Base-by-base conservation (phyloP, 2,329 filamentous ascomycete species). In the Neonectria magnoliae region DNA sequence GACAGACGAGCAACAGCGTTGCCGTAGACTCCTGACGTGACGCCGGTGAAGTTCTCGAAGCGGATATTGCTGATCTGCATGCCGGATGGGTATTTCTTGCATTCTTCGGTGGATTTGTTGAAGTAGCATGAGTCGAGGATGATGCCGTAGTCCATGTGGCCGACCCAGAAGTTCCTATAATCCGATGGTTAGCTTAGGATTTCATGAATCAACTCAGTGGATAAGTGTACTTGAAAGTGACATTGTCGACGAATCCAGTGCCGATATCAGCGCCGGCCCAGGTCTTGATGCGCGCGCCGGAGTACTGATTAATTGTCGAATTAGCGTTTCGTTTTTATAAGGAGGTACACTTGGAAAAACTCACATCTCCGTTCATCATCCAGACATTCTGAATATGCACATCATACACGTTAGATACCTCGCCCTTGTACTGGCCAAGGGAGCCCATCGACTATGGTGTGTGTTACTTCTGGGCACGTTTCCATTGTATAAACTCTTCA, bases 71-170 rank as follows among this genome's bases (percentile, higher is more conserved):
- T 86, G 61, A 90, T 83, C 69, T 89, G 85, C 68, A 89, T 87
- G 8, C 80, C 79, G 0, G 85, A 87, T 0, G 87, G 87, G 66
- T 86, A 85, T 14, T 80, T 63, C 2, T 83, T 81, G 69, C 87
- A 90, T 2, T 81, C 81, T 1, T 82, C 81, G 4, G 79, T 68
- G 60, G 84, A 75, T 62, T 79, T 80, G 76, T 89, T 84, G 75
- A 89, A 89, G 76, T 90, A 90, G 76, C 88, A 90, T 29, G 87
- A 87, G 70, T 90, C 87, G 8, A 90, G 77, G 38, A 88, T 85
- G 22, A 88, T 81, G 0, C 85, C 82, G 65, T 83, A 82, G 67
- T 89, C 87, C 20, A 86, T 88, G 66, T 87, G 86, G 20, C 85
- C 85, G 44, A 87, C 81, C 76, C 83, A 85, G 68, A 90, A 85